Conservation (phyloP, 2,329 filamentous ascomycete genomes). For the Phyllosticta citrichinensis region DNA sequence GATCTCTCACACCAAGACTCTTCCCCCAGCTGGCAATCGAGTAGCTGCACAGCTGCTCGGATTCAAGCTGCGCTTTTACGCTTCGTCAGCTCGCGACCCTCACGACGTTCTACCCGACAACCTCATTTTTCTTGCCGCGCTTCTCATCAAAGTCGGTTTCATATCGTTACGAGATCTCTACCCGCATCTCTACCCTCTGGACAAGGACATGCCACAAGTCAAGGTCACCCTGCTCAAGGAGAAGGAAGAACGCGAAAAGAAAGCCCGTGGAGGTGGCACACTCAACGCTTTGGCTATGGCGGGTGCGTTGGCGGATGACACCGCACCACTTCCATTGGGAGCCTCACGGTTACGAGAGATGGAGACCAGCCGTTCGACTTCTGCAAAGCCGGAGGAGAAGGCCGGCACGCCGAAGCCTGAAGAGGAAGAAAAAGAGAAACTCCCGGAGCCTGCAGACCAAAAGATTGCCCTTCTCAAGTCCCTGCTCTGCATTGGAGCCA, state of each 20-base stretch:
- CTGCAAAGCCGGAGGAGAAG: slow-evolving; percentile 34
- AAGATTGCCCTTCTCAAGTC: slow-evolving; percentile 79
- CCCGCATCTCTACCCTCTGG: slow-evolving; percentile 77
- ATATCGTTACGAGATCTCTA: slow-evolving; percentile 87
- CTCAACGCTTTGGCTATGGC: slow-evolving; percentile 82
- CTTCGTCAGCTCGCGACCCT: slow-evolving; percentile 64
- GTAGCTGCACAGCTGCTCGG: slow-evolving; percentile 90
- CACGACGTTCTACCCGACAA: slow-evolving; percentile 80
- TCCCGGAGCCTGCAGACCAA: slow-evolving; percentile 71
- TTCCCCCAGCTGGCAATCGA: slow-evolving; percentile 77
- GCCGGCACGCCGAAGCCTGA: slow-evolving; percentile 31
- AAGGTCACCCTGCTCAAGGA: slow-evolving; percentile 62
- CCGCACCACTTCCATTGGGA: slow-evolving; percentile 40
- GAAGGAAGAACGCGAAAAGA: slow-evolving; percentile 66
- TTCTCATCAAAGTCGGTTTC: slow-evolving; percentile 95
- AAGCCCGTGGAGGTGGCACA: slow-evolving; percentile 57
- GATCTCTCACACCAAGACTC: slow-evolving; percentile 69
- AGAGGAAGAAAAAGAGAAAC: slow-evolving; percentile 37
- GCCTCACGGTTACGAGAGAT: slow-evolving; percentile 41
- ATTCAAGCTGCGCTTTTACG: slow-evolving; percentile 95
- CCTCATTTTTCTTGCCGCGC: slow-evolving; percentile 78
- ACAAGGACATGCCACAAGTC: slow-evolving; percentile 70
- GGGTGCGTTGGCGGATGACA: slow-evolving; percentile 78
- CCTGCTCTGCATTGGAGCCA: slow-evolving; percentile 78
- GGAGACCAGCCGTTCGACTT: slow-evolving; percentile 35